Percentiles rank a stretch among this genome's conserved stretches.
These are phyloP conservation scores for Aspergillus asperescens DNA, from an alignment of 495 filamentous ascomycete species.

Conservation along the genomic window DNA sequence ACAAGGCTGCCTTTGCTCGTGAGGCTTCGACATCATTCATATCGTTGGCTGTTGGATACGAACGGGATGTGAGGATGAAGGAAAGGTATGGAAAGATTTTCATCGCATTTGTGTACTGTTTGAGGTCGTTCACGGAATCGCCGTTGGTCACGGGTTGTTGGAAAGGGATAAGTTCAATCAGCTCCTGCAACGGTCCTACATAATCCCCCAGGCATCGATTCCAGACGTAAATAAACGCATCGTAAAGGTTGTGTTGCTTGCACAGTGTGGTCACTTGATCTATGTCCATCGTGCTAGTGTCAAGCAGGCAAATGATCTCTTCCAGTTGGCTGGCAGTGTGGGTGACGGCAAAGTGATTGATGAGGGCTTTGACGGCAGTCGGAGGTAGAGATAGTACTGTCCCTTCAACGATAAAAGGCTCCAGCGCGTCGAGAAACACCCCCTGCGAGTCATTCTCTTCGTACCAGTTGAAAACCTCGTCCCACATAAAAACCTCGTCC, in stretches of 20 bases:
- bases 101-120: constrained; percentile 57
- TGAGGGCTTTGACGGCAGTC: constrained; percentile 76
- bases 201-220: constrained; percentile 85
- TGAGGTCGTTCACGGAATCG: constrained; percentile 29
- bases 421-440: constrained; percentile 80
- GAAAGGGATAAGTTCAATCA: constrained; percentile 63
- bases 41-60: constrained; percentile 79
- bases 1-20: constrained; percentile 78
- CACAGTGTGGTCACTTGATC: constrained; percentile 89
- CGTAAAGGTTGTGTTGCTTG: constrained; percentile 84
- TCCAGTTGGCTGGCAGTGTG: constrained; percentile 74
- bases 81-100: constrained; percentile 96
- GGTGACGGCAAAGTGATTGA: constrained; percentile 68
- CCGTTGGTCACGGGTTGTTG: constrained; percentile 31
- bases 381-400: constrained; percentile 73
- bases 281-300: constrained; percentile 86
- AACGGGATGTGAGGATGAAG: constrained; percentile 81
- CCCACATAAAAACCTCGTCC: constrained; percentile 79
- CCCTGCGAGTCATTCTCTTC: constrained; percentile 67
- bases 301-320: constrained; percentile 89
- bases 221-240: constrained; percentile 96
- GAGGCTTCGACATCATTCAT: constrained; percentile 63
- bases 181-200: constrained; percentile 81
- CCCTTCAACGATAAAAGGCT: constrained; percentile 76
- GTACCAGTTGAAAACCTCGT: constrained; percentile 83